Evolutionary conservation across 2,329 filamentous ascomycete species (phyloP).

Genomic region (Drechslera avenae): DNA sequence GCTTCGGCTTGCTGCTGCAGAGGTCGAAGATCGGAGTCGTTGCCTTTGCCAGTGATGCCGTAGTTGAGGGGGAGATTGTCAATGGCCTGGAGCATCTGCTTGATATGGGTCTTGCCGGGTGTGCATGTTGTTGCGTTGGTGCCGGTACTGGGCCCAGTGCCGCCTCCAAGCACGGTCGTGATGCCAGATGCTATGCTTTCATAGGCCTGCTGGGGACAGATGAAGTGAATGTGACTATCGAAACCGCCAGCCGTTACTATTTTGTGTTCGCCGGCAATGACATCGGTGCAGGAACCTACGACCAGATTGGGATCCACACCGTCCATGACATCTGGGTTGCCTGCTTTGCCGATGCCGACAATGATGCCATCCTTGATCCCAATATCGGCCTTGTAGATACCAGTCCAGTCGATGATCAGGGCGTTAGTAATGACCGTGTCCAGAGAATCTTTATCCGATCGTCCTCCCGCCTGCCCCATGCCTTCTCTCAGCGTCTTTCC

Average conservation of each 20-base stretch:
- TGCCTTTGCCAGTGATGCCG: conserved; percentile 92
- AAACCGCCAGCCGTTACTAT: conserved; percentile 91
- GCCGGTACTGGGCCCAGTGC: conserved; percentile 89
- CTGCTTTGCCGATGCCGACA: conserved; percentile 88
- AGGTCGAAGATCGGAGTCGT: conserved; percentile 73
- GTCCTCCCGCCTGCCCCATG: conserved; percentile 89
- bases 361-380: conserved; percentile 88
- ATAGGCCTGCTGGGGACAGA: conserved; percentile 88
- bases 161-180: conserved; percentile 88
- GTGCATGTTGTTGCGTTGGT: conserved; percentile 94
- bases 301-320: conserved; percentile 79
- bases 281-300: conserved; percentile 86
- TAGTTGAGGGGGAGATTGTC: conserved; percentile 84
- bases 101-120: conserved; percentile 80
- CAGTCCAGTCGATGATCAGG: conserved; percentile 85
- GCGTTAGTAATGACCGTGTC: conserved; percentile 91
- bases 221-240: conserved; percentile 91
- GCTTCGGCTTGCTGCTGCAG: conserved; percentile 81
- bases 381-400: conserved; percentile 96
- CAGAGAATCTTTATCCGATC: conserved; percentile 71
- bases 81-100: conserved; percentile 86
- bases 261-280: conserved; percentile 86
- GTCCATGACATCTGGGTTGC: conserved; percentile 97
- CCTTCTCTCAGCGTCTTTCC: conserved; percentile 93
- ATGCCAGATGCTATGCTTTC: conserved; percentile 85